These are phyloP conservation scores for Neurospora tetraspora DNA, from an alignment of 495 filamentous ascomycete species.

Conservation along the genomic window DNA sequence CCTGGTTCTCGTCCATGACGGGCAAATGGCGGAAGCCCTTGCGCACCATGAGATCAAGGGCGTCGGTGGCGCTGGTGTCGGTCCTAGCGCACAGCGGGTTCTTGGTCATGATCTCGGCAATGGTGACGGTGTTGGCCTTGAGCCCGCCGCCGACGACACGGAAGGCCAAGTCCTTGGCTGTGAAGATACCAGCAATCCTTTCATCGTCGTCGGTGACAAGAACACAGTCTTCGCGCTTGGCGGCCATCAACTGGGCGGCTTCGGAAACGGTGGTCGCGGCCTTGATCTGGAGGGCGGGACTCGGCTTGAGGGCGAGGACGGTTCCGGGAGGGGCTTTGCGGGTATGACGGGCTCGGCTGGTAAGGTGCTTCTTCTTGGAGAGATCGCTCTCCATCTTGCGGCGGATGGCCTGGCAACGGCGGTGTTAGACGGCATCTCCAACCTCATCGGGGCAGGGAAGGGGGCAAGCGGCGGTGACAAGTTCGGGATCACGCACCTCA, in stretches of 20 bases:
- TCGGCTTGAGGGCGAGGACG: conserved; percentile 88
- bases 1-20: conserved; percentile 99
- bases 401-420: conserved; percentile 68
- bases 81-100: conserved; percentile 95
- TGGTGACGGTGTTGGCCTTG: conserved; percentile 81
- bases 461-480: not conserved
- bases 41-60: conserved; percentile 92
- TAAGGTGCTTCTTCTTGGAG: conserved; percentile 85
- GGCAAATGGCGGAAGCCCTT: conserved; percentile 97
- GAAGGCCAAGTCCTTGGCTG: conserved; percentile 96
- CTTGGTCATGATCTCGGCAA: conserved; percentile 99
- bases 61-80: conserved; percentile 96
- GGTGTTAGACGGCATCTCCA: conserved; percentile 20
- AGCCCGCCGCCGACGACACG: conserved; percentile 89
- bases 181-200: conserved; percentile 96
- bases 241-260: conserved; percentile 96
- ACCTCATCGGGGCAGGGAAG: not conserved
- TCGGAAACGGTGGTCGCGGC: conserved; percentile 89
- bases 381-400: conserved; percentile 95
- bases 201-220: conserved; percentile 98
- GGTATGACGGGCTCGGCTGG: conserved; percentile 64
- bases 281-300: conserved; percentile 95
- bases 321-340: conserved; percentile 94
- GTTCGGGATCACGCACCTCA: conserved; percentile 60
- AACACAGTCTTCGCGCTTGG: conserved; percentile 98